Conservation (phyloP, 192 early-diverging fungal species). For the Coemansia brasiliensis region DNA sequence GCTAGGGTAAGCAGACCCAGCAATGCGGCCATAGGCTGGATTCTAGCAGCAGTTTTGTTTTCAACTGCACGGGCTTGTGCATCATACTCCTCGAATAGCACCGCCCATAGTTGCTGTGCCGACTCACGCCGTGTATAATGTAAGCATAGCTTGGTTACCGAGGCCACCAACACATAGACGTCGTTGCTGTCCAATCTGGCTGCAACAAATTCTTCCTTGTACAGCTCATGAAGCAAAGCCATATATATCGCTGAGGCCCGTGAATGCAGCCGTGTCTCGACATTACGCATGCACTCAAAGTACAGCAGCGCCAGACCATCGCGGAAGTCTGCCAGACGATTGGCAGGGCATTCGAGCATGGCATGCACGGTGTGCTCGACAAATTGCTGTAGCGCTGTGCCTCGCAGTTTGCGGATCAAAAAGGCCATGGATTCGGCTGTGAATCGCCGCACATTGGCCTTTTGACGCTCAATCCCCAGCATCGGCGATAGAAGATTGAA, state of each 20-base stretch:
- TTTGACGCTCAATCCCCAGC: conserved; percentile 67
- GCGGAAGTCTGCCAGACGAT: conserved; percentile 54
- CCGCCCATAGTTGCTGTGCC: conserved; percentile 36
- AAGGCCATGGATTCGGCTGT: conserved; percentile 90
- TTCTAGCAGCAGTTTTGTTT: conserved; percentile 1
- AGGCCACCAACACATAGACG: conserved; percentile 23
- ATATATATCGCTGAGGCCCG: conserved; percentile 45
- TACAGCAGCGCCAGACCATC: conserved; percentile 81
- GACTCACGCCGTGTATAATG: conserved; percentile 29
- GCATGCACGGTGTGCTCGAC: conserved; percentile 62
- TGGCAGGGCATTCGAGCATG: conserved; percentile 23
- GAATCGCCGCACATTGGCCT: conserved; percentile 81
- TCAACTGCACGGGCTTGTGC: conserved; percentile 11
- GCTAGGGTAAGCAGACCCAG: conserved; percentile 25
- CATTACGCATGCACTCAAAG: conserved; percentile 80
- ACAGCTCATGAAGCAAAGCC: conserved; percentile 35
- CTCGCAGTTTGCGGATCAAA: conserved; percentile 77
- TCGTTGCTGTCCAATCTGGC: conserved; percentile 19
- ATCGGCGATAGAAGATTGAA: conserved; percentile 76
- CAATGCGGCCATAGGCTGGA: conserved; percentile 20
- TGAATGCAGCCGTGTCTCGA: conserved; percentile 61
- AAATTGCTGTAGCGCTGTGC: conserved; percentile 60
- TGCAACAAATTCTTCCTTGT: conserved; percentile 24
- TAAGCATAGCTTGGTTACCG: conserved; percentile 38
- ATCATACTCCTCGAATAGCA: conserved; percentile 31